A percentile compares a stretch with the other conserved stretches of the same genome.
phyloP scores from a whole-genome alignment of 208 protist genomes.

The Naegleria lovaniensis region DNA sequence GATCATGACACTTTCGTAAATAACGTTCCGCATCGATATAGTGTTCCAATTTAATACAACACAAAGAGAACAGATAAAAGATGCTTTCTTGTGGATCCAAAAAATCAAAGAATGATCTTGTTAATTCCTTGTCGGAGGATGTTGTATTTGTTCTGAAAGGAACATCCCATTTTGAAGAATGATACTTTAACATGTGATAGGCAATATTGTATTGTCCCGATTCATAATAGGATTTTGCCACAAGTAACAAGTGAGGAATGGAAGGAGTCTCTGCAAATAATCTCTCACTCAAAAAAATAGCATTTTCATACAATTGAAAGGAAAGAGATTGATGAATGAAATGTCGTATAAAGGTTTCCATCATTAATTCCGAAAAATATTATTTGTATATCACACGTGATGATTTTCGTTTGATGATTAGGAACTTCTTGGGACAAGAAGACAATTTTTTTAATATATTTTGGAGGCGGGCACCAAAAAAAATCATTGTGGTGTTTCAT shows the following conservation, averaged over 20 bases:
- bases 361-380: no score
- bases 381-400: no score
- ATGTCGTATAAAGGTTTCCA: neutral
- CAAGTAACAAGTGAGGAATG: neutral
- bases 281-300: slow-evolving; percentile 13
- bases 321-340: neutral
- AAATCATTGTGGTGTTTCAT: no score
- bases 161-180: neutral
- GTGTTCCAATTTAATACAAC: neutral
- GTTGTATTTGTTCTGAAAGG: neutral
- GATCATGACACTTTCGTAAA: neutral
- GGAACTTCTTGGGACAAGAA: no score
- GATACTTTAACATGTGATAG: slow-evolving; percentile 1
- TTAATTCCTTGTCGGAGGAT: neutral
- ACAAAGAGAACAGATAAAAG: neutral
- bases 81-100: neutral
- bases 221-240: neutral
- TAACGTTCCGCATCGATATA: neutral
- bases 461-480: no score
- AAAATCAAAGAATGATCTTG: neutral
- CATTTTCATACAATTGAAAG: slow-evolving; percentile 13
- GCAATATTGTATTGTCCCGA: neutral
- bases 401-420: no score
- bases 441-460: no score
- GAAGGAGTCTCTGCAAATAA: neutral